A percentile compares a stretch with the other conserved stretches of the same genome.
Conservation (phyloP, 2,329 filamentous ascomycete genomes). For the Penicillium digitatum region DNA sequence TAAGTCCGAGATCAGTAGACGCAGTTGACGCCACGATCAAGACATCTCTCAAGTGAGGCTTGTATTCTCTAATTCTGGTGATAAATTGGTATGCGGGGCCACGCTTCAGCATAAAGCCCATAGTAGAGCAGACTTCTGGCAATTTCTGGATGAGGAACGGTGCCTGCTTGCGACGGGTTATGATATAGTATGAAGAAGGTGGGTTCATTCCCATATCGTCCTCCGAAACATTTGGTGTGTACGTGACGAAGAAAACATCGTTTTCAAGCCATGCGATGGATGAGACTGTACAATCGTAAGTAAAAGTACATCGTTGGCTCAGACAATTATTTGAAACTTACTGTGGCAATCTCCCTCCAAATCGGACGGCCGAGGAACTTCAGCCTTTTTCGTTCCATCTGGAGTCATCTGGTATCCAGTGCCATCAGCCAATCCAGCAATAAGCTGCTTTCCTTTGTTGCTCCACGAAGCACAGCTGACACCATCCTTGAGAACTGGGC, state of each 20-base stretch:
- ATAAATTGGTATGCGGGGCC: conserved; percentile 72
- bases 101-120: conserved; percentile 55
- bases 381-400: conserved; percentile 69
- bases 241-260: conserved; percentile 73
- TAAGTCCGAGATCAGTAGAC: conserved; percentile 70
- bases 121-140: conserved; percentile 69
- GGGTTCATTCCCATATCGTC: conserved; percentile 53
- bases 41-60: conserved; percentile 73
- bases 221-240: conserved; percentile 60
- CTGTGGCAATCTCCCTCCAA: conserved; percentile 62
- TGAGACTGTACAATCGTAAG: conserved; percentile 53
- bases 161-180: conserved; percentile 61
- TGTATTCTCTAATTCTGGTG: conserved; percentile 72
- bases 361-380: conserved; percentile 72
- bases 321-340: conserved; percentile 42
- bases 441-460: conserved; percentile 83
- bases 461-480: conserved; percentile 91
- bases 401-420: conserved; percentile 78
- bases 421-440: conserved; percentile 79
- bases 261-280: conserved; percentile 87
- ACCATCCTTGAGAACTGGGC: conserved; percentile 64
- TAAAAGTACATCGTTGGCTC: neutral
- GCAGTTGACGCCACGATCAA: conserved; percentile 79
- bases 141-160: conserved; percentile 70
- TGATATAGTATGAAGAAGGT: conserved; percentile 71